Conservation (phyloP, 1,284 basidiomycete genomes). For the Malassezia yamatoensis region DNA sequence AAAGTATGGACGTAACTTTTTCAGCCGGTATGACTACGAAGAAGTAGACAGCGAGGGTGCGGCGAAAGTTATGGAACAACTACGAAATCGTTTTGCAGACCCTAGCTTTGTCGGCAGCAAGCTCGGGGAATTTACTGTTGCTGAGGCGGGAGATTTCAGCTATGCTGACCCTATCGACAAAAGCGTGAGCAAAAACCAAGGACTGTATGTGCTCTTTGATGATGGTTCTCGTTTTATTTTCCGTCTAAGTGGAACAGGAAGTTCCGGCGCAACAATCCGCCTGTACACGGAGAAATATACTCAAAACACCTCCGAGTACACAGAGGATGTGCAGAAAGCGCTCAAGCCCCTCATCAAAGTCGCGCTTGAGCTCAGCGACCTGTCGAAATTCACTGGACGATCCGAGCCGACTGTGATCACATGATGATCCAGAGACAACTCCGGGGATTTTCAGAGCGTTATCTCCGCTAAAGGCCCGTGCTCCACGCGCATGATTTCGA, state of each 20-base stretch:
- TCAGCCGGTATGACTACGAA: constrained; percentile 94
- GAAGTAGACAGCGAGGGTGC: constrained; percentile 87
- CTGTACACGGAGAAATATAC: constrained; percentile 63
- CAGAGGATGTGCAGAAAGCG: constrained; percentile 70
- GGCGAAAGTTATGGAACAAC: constrained; percentile 66
- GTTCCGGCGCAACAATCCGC: constrained; percentile 72
- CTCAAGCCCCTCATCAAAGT: constrained; percentile 91
- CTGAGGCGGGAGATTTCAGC: constrained; percentile 72
- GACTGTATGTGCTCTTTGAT: constrained; percentile 77
- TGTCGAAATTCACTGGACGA: constrained; percentile 73
- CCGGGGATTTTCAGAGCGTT: constrained; percentile 18
- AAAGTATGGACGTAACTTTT: constrained; percentile 92
- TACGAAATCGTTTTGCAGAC: constrained; percentile 63
- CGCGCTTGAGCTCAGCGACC: constrained; percentile 68
- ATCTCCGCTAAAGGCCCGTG: no score
- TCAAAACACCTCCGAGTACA: constrained; percentile 65
- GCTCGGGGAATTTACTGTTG: constrained; percentile 64
- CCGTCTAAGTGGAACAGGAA: constrained; percentile 88
- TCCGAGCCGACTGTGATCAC: constrained; percentile 94
- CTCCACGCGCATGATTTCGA: no score
- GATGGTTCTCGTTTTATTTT: constrained; percentile 92
- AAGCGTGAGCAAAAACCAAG: constrained; percentile 87
- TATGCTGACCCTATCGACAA: constrained; percentile 97
- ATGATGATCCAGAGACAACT: not conserved
- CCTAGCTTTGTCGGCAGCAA: constrained; percentile 51